A percentile compares a stretch with the other conserved stretches of the same genome.
phyloP scores from a whole-genome alignment of 352 stramenopile species.

The Phytophthora cactorum region DNA sequence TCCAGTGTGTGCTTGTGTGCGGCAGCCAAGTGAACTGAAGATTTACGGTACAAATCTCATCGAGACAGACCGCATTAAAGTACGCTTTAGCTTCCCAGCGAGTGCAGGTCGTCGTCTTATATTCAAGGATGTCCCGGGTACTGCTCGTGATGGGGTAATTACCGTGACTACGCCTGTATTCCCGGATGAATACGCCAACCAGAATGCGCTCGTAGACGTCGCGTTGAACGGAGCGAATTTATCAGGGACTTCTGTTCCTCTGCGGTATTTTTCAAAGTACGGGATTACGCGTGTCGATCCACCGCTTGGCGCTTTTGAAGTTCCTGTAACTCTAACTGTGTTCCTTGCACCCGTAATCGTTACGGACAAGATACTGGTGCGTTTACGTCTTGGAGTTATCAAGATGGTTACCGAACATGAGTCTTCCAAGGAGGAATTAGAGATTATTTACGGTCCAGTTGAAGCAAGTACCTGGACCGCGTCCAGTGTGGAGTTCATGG shows the following conservation, averaged over 20 bases:
- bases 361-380: conserved; percentile 52
- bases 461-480: conserved; percentile 45
- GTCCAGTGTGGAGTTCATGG: conserved; percentile 47
- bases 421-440: neutral
- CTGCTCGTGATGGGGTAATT: conserved; percentile 58
- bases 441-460: conserved; percentile 46
- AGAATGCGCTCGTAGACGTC: conserved; percentile 59
- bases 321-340: conserved; percentile 52
- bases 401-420: conserved; percentile 1
- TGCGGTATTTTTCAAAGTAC: conserved; percentile 70
- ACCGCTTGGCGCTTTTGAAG: conserved; percentile 59
- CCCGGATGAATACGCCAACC: conserved; percentile 48
- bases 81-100: conserved; percentile 47
- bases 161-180: conserved; percentile 56
- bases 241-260: conserved; percentile 44
- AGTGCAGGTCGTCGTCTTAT: conserved; percentile 33
- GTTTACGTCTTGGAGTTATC: conserved; percentile 44
- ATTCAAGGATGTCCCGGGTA: conserved; percentile 44
- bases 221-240: conserved; percentile 77
- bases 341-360: conserved; percentile 49
- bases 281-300: conserved; percentile 54
- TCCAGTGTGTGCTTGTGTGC: conserved; percentile 62
- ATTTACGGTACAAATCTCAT: conserved; percentile 77
- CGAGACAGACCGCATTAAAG: conserved; percentile 78
- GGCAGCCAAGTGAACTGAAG: conserved; percentile 50